A percentile compares a stretch with the other conserved stretches of the same genome.
Conservation (phyloP, 192 early-diverging fungal genomes). For the Backusella parvicylindrica region DNA sequence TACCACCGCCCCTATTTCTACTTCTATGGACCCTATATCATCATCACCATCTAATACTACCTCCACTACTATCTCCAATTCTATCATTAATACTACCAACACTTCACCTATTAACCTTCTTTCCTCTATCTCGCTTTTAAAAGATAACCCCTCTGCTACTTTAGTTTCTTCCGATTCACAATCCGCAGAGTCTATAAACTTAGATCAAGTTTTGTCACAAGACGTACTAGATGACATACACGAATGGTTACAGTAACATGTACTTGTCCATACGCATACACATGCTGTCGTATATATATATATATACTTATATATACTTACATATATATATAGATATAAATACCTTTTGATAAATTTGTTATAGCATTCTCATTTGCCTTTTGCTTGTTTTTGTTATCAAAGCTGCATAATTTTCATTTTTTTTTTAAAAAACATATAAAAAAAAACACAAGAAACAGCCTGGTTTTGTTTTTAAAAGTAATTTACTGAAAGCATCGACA, state of each 20-base stretch:
- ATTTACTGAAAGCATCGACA: neutral
- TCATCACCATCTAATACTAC: neutral
- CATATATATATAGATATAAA: neutral
- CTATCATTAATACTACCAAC: neutral
- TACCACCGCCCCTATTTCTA: neutral
- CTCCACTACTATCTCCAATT: neutral
- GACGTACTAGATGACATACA: neutral
- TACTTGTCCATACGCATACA: neutral
- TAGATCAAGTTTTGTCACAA: neutral
- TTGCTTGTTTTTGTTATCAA: neutral
- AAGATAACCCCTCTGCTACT: neutral
- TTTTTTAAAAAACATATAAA: neutral
- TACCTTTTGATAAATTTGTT: neutral
- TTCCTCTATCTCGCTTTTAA: neutral
- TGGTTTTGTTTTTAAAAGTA: neutral
- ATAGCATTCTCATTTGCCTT: neutral
- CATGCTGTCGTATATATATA: neutral
- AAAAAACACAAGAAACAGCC: neutral
- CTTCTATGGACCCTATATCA: neutral
- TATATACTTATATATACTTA: neutral
- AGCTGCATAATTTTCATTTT: neutral
- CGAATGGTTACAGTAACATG: neutral
- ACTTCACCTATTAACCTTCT: neutral
- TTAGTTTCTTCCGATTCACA: neutral
- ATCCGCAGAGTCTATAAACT: neutral